phyloP scores from a whole-genome alignment of 2,329 filamentous ascomycete genomes.

The Xylariaceae sp. region DNA sequence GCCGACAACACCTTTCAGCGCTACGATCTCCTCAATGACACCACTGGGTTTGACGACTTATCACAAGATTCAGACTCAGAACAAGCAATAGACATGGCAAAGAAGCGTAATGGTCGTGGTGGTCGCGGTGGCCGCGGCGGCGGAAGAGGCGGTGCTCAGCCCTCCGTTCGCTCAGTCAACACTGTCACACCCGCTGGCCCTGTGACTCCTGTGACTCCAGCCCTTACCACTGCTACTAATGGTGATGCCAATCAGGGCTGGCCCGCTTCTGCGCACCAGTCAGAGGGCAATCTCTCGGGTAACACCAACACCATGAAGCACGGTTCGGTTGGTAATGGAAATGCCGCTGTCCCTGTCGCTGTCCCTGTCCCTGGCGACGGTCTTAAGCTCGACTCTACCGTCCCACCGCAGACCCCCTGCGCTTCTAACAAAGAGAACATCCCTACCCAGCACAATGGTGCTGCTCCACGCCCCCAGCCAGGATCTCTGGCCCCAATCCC shows the following conservation, averaged over 20 bases:
- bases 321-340: slow-evolving; percentile 18
- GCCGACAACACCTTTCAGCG: slow-evolving; percentile 3
- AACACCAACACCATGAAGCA: slow-evolving; percentile 24
- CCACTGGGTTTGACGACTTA: slow-evolving; percentile 11
- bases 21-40: not conserved
- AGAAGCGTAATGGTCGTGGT: slow-evolving; percentile 27
- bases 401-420: slow-evolving; percentile 7
- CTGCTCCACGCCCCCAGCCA: slow-evolving; percentile 5
- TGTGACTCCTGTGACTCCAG: slow-evolving; percentile 4
- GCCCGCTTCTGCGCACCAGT: slow-evolving; percentile 17
- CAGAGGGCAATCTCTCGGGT: slow-evolving; percentile 21
- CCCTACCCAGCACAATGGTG: slow-evolving; percentile 6
- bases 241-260: slow-evolving; percentile 8
- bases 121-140: too few relatives aligned
- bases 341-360: slow-evolving; percentile 8
- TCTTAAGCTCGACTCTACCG: slow-evolving; percentile 4
- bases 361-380: not conserved
- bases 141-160: slow-evolving; percentile 25
- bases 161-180: slow-evolving; percentile 12
- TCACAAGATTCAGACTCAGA: slow-evolving; percentile 13
- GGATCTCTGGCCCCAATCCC: slow-evolving; percentile 18
- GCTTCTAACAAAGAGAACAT: slow-evolving; percentile 23
- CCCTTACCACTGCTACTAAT: too few relatives aligned
- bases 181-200: slow-evolving; percentile 8
- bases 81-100: slow-evolving; percentile 24